Conservation (phyloP, 2,329 filamentous ascomycete genomes). For the Massarina eburnea region DNA sequence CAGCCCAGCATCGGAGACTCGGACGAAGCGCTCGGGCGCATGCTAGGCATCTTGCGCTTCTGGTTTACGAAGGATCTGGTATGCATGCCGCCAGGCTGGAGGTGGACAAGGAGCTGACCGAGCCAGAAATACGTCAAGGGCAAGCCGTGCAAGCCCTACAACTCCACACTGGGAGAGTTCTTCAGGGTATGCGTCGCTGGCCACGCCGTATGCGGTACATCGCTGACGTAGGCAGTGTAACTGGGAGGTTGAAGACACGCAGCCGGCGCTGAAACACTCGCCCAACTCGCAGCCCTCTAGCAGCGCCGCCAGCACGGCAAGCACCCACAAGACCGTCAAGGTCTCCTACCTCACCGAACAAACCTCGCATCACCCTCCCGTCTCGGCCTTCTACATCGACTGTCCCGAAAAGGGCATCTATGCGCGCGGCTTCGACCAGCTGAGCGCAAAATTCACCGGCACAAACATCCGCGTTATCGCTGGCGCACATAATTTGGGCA, state of each 20-base stretch:
- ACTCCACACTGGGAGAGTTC: slow-evolving; percentile 95
- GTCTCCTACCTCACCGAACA: slow-evolving; percentile 97
- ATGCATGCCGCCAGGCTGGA: slow-evolving; percentile 23
- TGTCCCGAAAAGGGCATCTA: slow-evolving; percentile 88
- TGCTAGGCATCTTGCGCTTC: slow-evolving; percentile 91
- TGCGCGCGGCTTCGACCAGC: slow-evolving; percentile 90
- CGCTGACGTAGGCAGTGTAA: slow-evolving; percentile 67
- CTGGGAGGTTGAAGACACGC: slow-evolving; percentile 86
- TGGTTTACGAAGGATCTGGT: slow-evolving; percentile 98
- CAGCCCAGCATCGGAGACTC: slow-evolving; percentile 73
- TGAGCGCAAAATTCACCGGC: slow-evolving; percentile 96
- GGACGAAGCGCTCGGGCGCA: slow-evolving; percentile 86
- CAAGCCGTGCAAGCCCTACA: slow-evolving; percentile 98
- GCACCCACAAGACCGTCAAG: slow-evolving; percentile 60
- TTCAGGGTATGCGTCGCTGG: slow-evolving; percentile 69
- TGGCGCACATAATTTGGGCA: slow-evolving; percentile 91
- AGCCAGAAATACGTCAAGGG: slow-evolving; percentile 91
- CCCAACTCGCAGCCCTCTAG: slow-evolving; percentile 45
- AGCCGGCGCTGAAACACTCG: slow-evolving; percentile 58
- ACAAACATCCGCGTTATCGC: slow-evolving; percentile 90
- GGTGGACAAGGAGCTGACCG: slow-evolving; percentile 13
- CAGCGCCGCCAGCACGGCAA: slow-evolving; percentile 38
- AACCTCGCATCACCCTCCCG: slow-evolving; percentile 95
- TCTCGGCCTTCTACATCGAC: slow-evolving; percentile 92
- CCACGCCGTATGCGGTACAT: neutral